phyloP scores from a whole-genome alignment of 768 basidiomycete genomes.

The Leucocoprinus sp. region DNA sequence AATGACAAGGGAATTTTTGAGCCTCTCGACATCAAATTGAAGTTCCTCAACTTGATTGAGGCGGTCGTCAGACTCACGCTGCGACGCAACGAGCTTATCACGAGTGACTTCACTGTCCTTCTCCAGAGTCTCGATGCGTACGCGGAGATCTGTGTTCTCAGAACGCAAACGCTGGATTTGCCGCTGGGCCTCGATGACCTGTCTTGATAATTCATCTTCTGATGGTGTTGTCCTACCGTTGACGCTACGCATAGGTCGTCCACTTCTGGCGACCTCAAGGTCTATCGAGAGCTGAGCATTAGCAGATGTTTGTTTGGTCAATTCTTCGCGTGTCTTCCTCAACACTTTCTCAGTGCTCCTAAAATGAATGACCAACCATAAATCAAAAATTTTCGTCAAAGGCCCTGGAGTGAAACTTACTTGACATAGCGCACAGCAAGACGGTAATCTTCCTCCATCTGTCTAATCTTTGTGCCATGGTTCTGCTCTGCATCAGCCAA shows the following conservation, averaged over 20 bases:
- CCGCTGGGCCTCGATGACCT: slow-evolving; percentile 72
- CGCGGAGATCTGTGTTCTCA: slow-evolving; percentile 71
- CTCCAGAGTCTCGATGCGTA: slow-evolving; percentile 66
- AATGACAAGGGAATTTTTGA: slow-evolving; percentile 64
- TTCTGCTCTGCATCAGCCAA: slow-evolving; percentile 70
- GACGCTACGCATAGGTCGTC: slow-evolving; percentile 40
- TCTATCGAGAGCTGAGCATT: slow-evolving; percentile 81
- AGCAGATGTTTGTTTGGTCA: slow-evolving; percentile 80
- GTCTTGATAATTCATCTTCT: slow-evolving; percentile 69
- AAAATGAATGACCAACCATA: slow-evolving; percentile 11
- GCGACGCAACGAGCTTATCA: slow-evolving; percentile 60
- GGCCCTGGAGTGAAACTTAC: slow-evolving; percentile 37
- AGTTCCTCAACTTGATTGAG: slow-evolving; percentile 71
- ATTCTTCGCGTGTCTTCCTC: slow-evolving; percentile 91
- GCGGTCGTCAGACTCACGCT: slow-evolving; percentile 75
- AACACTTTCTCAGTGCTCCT: slow-evolving; percentile 98
- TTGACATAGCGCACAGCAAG: slow-evolving; percentile 97
- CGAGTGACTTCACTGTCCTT: slow-evolving; percentile 66
- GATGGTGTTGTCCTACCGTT: slow-evolving; percentile 79
- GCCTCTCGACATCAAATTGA: slow-evolving; percentile 69
- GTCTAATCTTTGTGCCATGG: slow-evolving; percentile 74
- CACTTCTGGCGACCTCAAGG: slow-evolving; percentile 61
- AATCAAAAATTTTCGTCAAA: slow-evolving; percentile 11
- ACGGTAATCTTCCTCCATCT: slow-evolving; percentile 93
- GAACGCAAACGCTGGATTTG: slow-evolving; percentile 61